Conservation (phyloP, 306 rosid species). For the Echinosophora koreensis region DNA sequence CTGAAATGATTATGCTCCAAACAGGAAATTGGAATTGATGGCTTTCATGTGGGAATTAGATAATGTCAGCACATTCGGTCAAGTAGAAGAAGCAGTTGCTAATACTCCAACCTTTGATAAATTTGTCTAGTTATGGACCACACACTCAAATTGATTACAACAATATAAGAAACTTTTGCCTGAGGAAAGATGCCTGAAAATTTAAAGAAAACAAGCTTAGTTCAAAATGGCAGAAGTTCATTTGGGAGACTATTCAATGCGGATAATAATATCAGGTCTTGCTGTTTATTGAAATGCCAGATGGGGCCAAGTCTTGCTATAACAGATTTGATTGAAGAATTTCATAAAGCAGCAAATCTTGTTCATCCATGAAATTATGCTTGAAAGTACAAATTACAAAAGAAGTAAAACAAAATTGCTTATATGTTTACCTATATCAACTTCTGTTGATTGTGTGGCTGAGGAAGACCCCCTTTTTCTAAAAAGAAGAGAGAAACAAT, state of each 20-base stretch:
- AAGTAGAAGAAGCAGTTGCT: neutral
- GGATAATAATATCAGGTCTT: neutral
- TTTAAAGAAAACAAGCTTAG: too few relatives aligned
- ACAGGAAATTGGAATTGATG: neutral
- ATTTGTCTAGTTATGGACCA: neutral
- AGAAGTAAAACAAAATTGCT: neutral
- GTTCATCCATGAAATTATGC: neutral
- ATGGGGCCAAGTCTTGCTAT: neutral
- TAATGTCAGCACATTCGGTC: neutral
- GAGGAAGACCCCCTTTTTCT: conserved; percentile 47
- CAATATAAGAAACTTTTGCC: neutral
- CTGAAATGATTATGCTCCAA: neutral
- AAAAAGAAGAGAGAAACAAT: conserved; percentile 57
- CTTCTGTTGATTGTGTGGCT: conserved; percentile 42
- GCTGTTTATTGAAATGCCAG: neutral
- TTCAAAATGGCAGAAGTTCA: conserved; percentile 15
- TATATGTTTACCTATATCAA: conserved; percentile 56
- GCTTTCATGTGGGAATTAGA: neutral
- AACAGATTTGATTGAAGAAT: neutral
- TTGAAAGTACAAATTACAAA: neutral
- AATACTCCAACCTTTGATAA: neutral
- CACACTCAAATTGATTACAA: neutral
- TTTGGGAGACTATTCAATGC: neutral
- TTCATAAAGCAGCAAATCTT: neutral
- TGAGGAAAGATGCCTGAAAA: too few relatives aligned